Evolutionary conservation across 805 yeast species (phyloP).

Genomic region (Saccharomycopsis schoenii): DNA sequence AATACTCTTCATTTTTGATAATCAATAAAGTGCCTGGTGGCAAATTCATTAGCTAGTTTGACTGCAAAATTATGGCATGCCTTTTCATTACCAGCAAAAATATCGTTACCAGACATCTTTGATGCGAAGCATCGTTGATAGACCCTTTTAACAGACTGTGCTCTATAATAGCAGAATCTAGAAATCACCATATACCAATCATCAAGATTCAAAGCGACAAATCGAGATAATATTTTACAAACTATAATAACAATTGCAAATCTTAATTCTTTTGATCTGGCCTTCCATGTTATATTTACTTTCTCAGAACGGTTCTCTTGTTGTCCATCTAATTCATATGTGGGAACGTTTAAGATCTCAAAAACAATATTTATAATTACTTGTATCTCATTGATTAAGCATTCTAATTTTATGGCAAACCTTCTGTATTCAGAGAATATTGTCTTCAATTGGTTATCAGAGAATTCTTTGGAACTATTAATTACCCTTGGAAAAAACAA

Average conservation of each 20-base stretch:
- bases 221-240: neutral
- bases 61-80: neutral
- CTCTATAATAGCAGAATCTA: neutral
- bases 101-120: neutral
- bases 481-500: neutral
- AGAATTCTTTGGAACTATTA: neutral
- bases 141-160: neutral
- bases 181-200: neutral
- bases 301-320: neutral
- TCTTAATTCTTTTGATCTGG: neutral
- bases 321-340: neutral
- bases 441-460: neutral
- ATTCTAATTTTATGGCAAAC: neutral
- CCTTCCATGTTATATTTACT: neutral
- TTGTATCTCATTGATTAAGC: neutral
- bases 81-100: neutral
- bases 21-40: neutral
- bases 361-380: neutral
- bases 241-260: neutral
- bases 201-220: neutral
- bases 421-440: neutral
- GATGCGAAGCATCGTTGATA: neutral
- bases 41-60: neutral
- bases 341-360: neutral
- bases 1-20: neutral